Conservation (phyloP, 2,329 filamentous ascomycete species). For the Septoria petroselini region DNA sequence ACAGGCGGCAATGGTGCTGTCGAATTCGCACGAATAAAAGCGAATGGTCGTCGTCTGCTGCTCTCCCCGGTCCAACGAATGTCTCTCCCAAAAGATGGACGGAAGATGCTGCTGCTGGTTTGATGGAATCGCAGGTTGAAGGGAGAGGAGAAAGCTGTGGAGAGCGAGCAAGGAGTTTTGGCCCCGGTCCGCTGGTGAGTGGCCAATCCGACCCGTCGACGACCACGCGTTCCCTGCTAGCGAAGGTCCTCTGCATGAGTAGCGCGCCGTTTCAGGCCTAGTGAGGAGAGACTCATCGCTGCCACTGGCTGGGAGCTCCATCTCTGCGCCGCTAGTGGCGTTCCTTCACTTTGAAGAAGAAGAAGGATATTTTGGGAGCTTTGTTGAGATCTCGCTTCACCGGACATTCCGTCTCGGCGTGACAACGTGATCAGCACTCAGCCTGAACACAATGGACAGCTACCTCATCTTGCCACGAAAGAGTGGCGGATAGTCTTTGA, state of each 20-base stretch:
- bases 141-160: neutral
- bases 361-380: conserved; percentile 1
- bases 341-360: neutral
- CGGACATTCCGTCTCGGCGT: conserved; percentile 3
- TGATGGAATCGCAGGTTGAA: neutral
- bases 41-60: conserved; percentile 7
- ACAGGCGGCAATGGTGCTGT: neutral
- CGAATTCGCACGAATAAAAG: conserved; percentile 13
- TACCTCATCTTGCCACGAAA: too few relatives aligned
- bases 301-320: conserved; percentile 8
- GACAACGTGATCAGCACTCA: neutral
- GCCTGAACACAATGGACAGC: too few relatives aligned
- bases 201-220: too few relatives aligned
- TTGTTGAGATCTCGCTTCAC: conserved; percentile 9
- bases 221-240: too few relatives aligned
- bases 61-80: conserved; percentile 15
- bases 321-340: conserved; percentile 7
- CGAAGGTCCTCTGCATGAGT: too few relatives aligned
- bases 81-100: conserved; percentile 6
- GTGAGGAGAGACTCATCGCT: neutral
- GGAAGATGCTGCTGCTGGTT: neutral
- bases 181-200: neutral
- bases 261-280: neutral
- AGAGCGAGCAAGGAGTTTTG: neutral
- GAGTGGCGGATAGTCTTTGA: too few relatives aligned